Evolutionary conservation across 306 rosid species (phyloP), one percentile per base, ranked within the genome.

Genomic region (Coriaria nepalensis): DNA sequence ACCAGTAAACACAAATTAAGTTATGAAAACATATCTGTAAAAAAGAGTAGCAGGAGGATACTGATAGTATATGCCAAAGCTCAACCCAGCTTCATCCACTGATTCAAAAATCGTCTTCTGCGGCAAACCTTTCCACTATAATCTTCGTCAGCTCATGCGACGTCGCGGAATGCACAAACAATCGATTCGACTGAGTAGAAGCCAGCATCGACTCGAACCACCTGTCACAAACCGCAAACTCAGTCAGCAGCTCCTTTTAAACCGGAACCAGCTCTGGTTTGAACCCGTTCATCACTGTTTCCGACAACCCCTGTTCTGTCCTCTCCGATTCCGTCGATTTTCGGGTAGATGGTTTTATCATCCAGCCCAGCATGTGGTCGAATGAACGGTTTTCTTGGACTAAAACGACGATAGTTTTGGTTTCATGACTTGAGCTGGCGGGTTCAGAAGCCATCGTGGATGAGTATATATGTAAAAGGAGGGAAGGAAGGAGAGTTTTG

Each of bases 331-430:
- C 96, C 96, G 36, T 79, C 45, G 50, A 86, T 86, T 38, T 74
- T 69, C 0, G 80, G 75, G 67, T 82, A 77, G 33, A 77, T 53
- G 20, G 90, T 55, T 45, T 79, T n/a, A n/a, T 86, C 90, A 79
- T 74, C 96, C 94, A 86, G 7, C 96, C 96, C 2, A 86, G 45
- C 59, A 87, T 73, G 80, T 87, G 94, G 65, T 87, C 96, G 54
- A 87, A 87, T 47, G 94, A 87, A 33, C 96, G 92, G 76, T 87
- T 87, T 48, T 87, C 96, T 62, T 82, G 90, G 7, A 87, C 92
- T 70, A 87, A 65, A 79, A 82, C 78, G 37, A 87, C 94, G 13
- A 87, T 46, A 4, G 29, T 20, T 20, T 20, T 20, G 29, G 3
- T 20, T 20, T 20, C 29, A 20, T 20, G 29, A 20, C 29, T 20